These are phyloP conservation scores for Ceratocystis albifundus DNA, from an alignment of 2,329 filamentous ascomycete species.

Conservation along the genomic window DNA sequence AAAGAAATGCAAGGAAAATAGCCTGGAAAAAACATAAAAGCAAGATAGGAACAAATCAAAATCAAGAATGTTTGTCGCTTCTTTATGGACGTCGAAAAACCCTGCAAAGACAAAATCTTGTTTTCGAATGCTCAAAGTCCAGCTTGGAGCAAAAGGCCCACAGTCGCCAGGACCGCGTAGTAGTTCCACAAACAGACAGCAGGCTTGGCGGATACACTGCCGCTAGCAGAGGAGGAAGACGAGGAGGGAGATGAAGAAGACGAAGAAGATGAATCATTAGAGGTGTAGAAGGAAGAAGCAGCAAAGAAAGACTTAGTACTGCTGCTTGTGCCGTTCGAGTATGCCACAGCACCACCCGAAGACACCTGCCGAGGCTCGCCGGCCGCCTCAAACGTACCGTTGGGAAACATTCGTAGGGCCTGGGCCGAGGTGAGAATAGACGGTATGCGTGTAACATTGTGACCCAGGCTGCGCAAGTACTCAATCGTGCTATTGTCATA, in stretches of 20 bases:
- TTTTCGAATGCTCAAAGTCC: not conserved
- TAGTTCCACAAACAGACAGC: not conserved
- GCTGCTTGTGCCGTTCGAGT: not conserved
- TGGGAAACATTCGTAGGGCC: constrained; percentile 50
- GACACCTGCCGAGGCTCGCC: constrained; percentile 70
- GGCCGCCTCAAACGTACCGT: constrained; percentile 64
- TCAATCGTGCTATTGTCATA: constrained; percentile 60
- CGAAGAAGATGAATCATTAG: no score
- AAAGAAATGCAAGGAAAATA: constrained; percentile 6
- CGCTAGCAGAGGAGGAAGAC: not conserved
- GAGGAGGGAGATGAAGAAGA: no score
- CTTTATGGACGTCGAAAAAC: not conserved
- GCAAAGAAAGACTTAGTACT: not conserved
- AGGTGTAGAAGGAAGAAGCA: not conserved
- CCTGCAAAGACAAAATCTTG: not conserved
- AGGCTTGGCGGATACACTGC: not conserved
- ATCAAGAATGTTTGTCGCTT: not conserved
- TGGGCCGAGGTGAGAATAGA: constrained; percentile 60
- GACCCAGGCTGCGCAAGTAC: constrained; percentile 53
- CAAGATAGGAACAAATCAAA: not conserved
- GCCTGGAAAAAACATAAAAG: not conserved
- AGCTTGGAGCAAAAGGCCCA: constrained; percentile 4
- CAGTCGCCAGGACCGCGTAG: not conserved
- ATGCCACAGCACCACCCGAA: constrained; percentile 53
- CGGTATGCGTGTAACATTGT: constrained; percentile 63